Conservation (phyloP, 2,329 filamentous ascomycete genomes). For the Elsinoe australis region DNA sequence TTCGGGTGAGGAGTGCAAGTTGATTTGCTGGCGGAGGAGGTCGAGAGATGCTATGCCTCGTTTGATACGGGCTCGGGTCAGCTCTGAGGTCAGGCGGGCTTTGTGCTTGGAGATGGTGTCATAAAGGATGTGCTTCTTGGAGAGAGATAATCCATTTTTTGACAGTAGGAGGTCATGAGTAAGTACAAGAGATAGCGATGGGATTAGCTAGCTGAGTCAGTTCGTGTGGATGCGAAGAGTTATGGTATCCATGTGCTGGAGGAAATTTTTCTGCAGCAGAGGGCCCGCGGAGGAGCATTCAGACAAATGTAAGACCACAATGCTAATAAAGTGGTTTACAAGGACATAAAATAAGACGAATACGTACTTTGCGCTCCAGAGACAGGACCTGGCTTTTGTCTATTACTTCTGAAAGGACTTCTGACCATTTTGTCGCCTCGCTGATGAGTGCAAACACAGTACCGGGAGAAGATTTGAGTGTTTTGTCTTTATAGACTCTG, state of each 20-base stretch:
- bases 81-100: constrained; percentile 68
- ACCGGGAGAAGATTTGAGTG: constrained; percentile 66
- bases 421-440: constrained; percentile 86
- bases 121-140: constrained; percentile 68
- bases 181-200: constrained; percentile 70
- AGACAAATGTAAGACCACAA: background rate
- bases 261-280: background rate
- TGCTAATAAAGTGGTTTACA: too few species aligned
- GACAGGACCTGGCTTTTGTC: constrained; percentile 67
- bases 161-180: constrained; percentile 78
- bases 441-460: constrained; percentile 82
- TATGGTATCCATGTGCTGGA: too few species aligned
- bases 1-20: constrained; percentile 35
- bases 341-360: constrained; percentile 13
- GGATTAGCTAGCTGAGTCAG: constrained; percentile 56
- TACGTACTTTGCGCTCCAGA: constrained; percentile 72
- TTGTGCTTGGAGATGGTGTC: constrained; percentile 72
- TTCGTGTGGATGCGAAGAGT: constrained; percentile 6
- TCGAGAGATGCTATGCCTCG: constrained; percentile 62
- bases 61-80: constrained; percentile 69
- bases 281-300: too few species aligned
- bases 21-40: constrained; percentile 54
- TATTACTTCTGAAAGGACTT: constrained; percentile 79
- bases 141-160: constrained; percentile 74
- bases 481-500: constrained; percentile 66